Conservation (phyloP, 1,284 basidiomycete genomes). For the Caloboletus inedulis region DNA sequence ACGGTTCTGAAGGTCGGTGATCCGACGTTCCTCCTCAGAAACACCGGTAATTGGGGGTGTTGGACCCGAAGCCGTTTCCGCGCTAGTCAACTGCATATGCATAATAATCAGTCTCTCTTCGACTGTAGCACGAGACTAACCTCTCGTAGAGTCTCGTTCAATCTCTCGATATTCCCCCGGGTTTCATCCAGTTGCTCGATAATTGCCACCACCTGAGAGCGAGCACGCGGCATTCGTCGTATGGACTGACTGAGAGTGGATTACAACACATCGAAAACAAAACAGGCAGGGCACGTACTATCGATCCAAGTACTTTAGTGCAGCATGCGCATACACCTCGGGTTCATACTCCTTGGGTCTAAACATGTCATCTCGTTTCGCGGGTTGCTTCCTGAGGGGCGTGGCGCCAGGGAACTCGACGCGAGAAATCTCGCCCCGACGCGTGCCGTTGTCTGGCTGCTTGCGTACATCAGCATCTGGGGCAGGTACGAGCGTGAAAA, state of each 20-base stretch:
- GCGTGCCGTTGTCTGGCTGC: constrained; percentile 29
- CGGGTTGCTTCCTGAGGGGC: constrained; percentile 52
- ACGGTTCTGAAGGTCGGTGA: constrained; percentile 51
- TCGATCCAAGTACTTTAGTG: constrained; percentile 67
- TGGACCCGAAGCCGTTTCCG: constrained; percentile 36
- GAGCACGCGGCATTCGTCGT: constrained; percentile 68
- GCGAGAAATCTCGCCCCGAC: constrained; percentile 50
- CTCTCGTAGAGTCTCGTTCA: constrained; percentile 51
- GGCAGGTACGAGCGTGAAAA: constrained; percentile 54
- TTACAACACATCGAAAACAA: background rate
- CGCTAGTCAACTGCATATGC: constrained; percentile 21
- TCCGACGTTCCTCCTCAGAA: constrained; percentile 55
- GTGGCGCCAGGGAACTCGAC: constrained; percentile 67
- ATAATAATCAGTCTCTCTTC: constrained; percentile 1
- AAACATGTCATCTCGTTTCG: constrained; percentile 40
- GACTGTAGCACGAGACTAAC: constrained; percentile 37
- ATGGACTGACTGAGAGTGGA: constrained; percentile 49
- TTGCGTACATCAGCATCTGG: constrained; percentile 35
- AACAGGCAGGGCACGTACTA: constrained; percentile 50
- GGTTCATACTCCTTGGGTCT: constrained; percentile 54
- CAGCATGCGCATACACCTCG: constrained; percentile 70
- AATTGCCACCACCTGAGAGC: constrained; percentile 52
- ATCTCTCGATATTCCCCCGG: constrained; percentile 48
- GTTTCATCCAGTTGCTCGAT: constrained; percentile 51
- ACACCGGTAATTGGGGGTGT: constrained; percentile 42